Conservation (phyloP, 257 asterid genomes). For the Capsicum rhomboideum region DNA sequence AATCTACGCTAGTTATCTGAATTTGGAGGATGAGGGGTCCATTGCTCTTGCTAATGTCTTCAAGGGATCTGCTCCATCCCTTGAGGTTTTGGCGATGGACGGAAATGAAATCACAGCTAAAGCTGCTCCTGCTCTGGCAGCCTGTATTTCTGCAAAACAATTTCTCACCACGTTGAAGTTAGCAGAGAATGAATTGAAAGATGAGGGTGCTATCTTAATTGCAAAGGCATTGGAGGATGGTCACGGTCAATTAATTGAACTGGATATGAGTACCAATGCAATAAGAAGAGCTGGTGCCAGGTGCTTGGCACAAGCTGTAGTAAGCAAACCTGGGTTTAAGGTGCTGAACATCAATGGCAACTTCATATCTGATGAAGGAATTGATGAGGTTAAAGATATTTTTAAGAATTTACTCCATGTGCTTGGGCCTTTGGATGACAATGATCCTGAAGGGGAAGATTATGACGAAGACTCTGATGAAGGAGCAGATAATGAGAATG, state of each 20-base stretch:
- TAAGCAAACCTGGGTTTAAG: constrained; percentile 52
- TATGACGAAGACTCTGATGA: constrained; percentile 62
- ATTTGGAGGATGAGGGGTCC: constrained; percentile 80
- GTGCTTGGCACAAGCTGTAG: constrained; percentile 73
- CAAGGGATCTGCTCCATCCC: constrained; percentile 56
- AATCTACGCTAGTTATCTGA: constrained; percentile 76
- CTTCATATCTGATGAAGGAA: constrained; percentile 88
- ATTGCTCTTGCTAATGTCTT: constrained; percentile 64
- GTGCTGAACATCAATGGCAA: constrained; percentile 71
- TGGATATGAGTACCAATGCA: constrained; percentile 64
- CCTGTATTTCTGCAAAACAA: constrained; percentile 65
- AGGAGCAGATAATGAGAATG: constrained; percentile 34
- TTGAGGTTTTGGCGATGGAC: constrained; percentile 78
- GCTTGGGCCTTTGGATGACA: constrained; percentile 86
- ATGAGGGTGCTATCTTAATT: constrained; percentile 84
- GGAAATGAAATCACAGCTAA: constrained; percentile 85
- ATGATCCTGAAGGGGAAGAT: constrained; percentile 93
- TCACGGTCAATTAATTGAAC: constrained; percentile 62
- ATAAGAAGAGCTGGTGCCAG: constrained; percentile 91
- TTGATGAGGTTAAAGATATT: constrained; percentile 71
- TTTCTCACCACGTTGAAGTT: constrained; percentile 57
- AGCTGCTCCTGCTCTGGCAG: constrained; percentile 70
- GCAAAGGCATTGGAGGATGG: constrained; percentile 83
- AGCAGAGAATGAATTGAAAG: constrained; percentile 81
- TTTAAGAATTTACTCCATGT: constrained; percentile 52